Evolutionary conservation across 208 protist genomes (phyloP), one percentile per base, ranked within the genome.

Genomic region (Trypanosoma theileri): DNA sequence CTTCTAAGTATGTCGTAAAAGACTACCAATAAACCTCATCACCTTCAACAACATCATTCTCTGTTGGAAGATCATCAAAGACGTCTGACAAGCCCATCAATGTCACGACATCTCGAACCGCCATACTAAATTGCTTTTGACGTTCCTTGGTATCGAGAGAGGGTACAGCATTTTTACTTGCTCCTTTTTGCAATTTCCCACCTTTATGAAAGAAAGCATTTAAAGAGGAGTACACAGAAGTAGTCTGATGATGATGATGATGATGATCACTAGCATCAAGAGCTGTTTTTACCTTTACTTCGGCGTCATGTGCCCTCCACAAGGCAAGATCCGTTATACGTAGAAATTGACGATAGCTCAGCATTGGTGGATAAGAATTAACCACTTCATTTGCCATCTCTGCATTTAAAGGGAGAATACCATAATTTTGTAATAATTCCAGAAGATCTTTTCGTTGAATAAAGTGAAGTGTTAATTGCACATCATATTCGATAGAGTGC

Each of bases 281-380:
- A 31, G 0, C 52, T 24, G n/a, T 52, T 44, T 11, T 21, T 4
- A 24, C 12, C 16, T 48, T 56, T 14, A 42, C 8, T 26, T 64
- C 10, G 11, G 4, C 40, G 8, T 72, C 68, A 55, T 70, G 67
- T 51, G 79, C 73, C 52, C 63, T 73, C 72, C 73, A 75, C 60
- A 93, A 62, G 13, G 88, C 73, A 66, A 91, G 79, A 65, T 94
- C 83, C 17, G 88, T 94, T 44, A 91, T 66, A 28, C 84, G 83
- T 21, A 90, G 65, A 58, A 94, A 89, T 28, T 82, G 73, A 63
- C 73, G 73, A 70, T 81, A 91, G 71, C 77, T 88, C 54, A 94
- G 59, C 19, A 71, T 77, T 21, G 71, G 41, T 11, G 83, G 83
- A 66, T 90, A 94, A 12, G 59, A 59, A 16, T 57, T 66, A 7